Conservation (phyloP, 106 monocot genomes). For the Chionographis japonica region DNA sequence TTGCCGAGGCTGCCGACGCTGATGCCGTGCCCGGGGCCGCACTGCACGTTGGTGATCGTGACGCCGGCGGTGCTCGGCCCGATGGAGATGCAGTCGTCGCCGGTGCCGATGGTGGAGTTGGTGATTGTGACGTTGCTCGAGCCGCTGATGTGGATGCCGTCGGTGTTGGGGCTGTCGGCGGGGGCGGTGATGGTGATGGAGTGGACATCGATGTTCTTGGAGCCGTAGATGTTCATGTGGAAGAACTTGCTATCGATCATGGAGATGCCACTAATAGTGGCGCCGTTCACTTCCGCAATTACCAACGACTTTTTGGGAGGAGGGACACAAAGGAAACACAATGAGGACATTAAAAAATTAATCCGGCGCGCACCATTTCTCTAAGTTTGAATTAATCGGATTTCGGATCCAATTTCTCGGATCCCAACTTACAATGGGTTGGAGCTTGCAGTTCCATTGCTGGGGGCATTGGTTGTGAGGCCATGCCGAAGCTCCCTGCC, state of each 20-base stretch:
- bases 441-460: slow-evolving; percentile 61
- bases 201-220: slow-evolving; percentile 18
- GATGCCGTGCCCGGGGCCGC: slow-evolving; percentile 53
- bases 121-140: slow-evolving; percentile 28
- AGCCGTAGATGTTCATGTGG: slow-evolving; percentile 32
- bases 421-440: slow-evolving; percentile 53
- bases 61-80: slow-evolving; percentile 18
- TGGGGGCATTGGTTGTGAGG: slow-evolving; percentile 58
- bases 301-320: no score
- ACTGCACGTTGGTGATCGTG: slow-evolving; percentile 4
- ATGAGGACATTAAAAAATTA: not conserved
- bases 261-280: slow-evolving; percentile 31
- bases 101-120: slow-evolving; percentile 25
- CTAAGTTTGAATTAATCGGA: no score
- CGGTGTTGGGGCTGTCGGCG: slow-evolving; percentile 66
- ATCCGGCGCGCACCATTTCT: no score
- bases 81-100: slow-evolving; percentile 35
- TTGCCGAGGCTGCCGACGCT: slow-evolving; percentile 51
- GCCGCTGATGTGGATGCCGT: slow-evolving; percentile 62
- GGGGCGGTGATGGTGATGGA: slow-evolving; percentile 48
- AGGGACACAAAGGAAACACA: not conserved
- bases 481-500: slow-evolving; percentile 72
- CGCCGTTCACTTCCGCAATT: not conserved
- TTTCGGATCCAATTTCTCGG: no score
- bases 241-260: slow-evolving; percentile 67